Conservation (phyloP, 176 grass and related monocot genomes). For the Carex cristatella region DNA sequence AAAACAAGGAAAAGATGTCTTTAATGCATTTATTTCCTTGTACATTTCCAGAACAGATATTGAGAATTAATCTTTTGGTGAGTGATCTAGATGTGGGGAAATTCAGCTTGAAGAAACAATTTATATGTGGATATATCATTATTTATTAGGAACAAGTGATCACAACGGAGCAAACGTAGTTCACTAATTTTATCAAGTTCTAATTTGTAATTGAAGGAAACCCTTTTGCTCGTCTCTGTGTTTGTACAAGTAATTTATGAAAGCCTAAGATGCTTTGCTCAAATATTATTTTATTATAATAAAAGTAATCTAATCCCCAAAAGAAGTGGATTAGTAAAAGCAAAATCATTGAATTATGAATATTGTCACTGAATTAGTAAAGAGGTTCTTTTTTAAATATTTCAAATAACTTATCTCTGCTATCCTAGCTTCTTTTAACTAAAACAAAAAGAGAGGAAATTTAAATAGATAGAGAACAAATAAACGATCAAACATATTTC, state of each 20-base stretch:
- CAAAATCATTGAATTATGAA: constrained; percentile 6
- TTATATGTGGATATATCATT: background rate
- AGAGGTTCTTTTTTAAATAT: background rate
- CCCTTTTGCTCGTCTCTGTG: background rate
- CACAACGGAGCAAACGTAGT: background rate
- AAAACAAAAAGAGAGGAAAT: constrained; percentile 8
- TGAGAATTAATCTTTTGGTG: background rate
- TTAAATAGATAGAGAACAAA: background rate
- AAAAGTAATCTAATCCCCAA: background rate
- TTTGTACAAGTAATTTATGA: background rate
- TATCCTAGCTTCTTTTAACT: too few species aligned
- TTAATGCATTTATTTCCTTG: background rate
- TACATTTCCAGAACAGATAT: background rate
- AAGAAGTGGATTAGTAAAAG: background rate
- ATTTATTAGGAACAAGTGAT: background rate
- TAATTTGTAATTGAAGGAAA: background rate
- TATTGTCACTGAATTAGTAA: background rate
- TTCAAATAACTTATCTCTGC: too few species aligned
- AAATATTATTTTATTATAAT: background rate
- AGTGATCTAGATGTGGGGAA: background rate
- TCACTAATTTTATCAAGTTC: background rate
- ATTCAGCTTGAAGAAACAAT: background rate
- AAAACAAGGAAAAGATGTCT: background rate
- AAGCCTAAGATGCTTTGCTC: background rate
- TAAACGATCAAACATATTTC: constrained; percentile 9